Conservation (phyloP, 257 asterid species). For the Solanum sejunctum region DNA sequence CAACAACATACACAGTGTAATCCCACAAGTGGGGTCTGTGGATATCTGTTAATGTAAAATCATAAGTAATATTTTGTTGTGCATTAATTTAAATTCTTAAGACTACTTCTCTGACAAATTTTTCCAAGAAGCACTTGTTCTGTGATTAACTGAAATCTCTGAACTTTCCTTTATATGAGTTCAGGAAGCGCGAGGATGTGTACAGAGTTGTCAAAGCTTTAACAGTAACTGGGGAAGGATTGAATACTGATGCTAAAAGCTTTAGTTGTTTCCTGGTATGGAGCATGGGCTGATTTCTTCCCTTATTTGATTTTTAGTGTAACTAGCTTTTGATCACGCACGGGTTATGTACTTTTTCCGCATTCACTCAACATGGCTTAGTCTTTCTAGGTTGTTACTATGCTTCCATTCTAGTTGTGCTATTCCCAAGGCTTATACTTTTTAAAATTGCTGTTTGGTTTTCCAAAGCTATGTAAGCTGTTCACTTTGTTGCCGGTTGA, state of each 20-base stretch:
- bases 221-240: conserved; percentile 45
- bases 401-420: neutral
- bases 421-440: neutral
- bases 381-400: neutral
- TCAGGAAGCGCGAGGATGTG: conserved; percentile 84
- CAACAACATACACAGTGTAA: no score
- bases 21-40: no score
- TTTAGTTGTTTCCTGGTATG: conserved; percentile 69
- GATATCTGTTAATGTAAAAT: neutral
- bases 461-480: neutral
- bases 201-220: conserved; percentile 80
- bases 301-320: neutral
- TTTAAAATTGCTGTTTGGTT: neutral
- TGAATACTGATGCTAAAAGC: conserved; percentile 55
- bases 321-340: neutral
- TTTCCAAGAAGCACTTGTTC: neutral
- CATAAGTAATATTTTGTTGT: neutral
- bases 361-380: neutral
- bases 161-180: conserved; percentile 7
- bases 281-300: conserved; percentile 4
- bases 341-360: neutral
- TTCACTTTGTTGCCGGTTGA: neutral
- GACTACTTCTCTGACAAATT: neutral
- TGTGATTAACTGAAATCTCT: neutral
- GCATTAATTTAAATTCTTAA: neutral